These are phyloP conservation scores for Fusarium denticulatum DNA, from an alignment of 2,329 filamentous ascomycete species.

Conservation along the genomic window DNA sequence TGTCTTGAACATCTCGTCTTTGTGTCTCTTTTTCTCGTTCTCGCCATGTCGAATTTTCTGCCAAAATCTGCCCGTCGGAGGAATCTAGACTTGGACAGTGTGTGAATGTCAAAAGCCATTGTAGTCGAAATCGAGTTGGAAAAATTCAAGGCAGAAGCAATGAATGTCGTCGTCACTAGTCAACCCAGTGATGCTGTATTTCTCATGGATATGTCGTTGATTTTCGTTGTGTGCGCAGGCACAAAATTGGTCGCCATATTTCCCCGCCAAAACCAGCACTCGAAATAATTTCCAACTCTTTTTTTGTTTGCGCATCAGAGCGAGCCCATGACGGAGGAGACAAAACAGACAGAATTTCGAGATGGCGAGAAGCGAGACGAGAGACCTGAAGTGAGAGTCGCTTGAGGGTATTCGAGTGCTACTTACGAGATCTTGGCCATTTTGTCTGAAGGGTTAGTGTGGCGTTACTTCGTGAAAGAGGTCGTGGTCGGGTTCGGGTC, in stretches of 20 bases:
- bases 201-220: conserved; percentile 3
- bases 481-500: conserved; percentile 49
- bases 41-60: conserved; percentile 25
- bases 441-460: conserved; percentile 59
- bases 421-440: conserved; percentile 73
- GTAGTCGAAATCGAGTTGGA: background rate
- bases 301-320: conserved; percentile 22
- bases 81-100: background rate
- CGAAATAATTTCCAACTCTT: conserved; percentile 11
- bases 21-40: conserved; percentile 13
- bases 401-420: background rate
- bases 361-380: background rate
- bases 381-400: background rate
- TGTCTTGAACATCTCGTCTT: background rate
- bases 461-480: conserved; percentile 53
- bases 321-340: conserved; percentile 22
- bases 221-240: conserved; percentile 27
- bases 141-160: conserved; percentile 10
- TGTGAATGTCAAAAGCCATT: background rate
- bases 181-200: background rate
- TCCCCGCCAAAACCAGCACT: conserved; percentile 30
- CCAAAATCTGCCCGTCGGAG: conserved; percentile 17
- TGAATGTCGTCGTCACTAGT: conserved; percentile 1
- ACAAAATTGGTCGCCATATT: conserved; percentile 11
- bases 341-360: background rate